A percentile compares a stretch with the other conserved stretches of the same genome.
phyloP scores from a whole-genome alignment of 257 asterid genomes.

The Lantana camara region DNA sequence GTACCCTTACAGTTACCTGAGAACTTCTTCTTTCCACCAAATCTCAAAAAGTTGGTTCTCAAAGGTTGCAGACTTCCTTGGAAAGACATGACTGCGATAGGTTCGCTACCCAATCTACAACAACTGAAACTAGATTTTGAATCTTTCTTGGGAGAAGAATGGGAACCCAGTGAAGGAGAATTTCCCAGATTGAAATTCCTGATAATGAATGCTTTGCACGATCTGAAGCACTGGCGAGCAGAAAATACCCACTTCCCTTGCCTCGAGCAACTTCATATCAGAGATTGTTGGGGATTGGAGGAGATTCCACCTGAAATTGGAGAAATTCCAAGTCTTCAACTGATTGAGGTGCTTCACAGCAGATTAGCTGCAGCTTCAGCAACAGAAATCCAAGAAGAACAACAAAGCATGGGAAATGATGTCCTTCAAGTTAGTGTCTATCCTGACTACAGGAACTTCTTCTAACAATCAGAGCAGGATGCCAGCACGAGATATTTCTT shows the following conservation, averaged over 20 bases:
- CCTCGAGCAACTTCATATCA: background rate
- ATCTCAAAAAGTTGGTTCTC: too few species aligned
- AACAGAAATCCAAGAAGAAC: background rate
- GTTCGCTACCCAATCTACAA: background rate
- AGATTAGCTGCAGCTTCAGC: background rate
- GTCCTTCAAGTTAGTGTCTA: background rate
- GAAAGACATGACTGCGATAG: background rate
- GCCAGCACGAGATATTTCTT: too few species aligned
- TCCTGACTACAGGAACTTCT: too few species aligned
- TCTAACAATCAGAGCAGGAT: too few species aligned
- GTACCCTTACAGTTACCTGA: too few species aligned
- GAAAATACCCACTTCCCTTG: background rate
- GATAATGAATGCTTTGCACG: background rate
- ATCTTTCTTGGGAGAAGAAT: background rate
- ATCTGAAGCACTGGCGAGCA: background rate
- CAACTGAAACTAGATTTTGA: background rate
- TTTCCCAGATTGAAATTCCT: constrained; percentile 5
- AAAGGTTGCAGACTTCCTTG: background rate
- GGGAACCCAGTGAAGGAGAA: background rate
- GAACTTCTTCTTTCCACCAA: too few species aligned
- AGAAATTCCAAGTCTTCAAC: background rate
- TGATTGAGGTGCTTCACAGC: background rate
- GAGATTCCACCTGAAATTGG: constrained; percentile 8
- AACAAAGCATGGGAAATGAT: background rate
- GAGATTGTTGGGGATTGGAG: background rate